Base-by-base conservation (phyloP, 169 alveolate species). In the Cystoisospora suis region DNA sequence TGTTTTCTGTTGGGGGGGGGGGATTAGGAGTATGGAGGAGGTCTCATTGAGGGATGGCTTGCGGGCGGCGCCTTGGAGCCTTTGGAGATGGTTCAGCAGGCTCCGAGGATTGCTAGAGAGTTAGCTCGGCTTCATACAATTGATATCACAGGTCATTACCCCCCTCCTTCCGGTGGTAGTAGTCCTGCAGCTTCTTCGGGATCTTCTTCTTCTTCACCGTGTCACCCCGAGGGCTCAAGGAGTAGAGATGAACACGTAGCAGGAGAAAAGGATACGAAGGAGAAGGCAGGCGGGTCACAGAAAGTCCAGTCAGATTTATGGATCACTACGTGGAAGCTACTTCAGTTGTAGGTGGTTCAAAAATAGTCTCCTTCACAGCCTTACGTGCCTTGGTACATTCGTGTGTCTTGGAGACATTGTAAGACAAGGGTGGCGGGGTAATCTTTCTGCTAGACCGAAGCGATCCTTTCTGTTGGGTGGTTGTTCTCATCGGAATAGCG, bases 71-170 rank as follows among this genome's bases (percentile, higher is more conserved):
- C 47, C 12, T 32, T 72, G 47, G 56, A 40, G 58, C 53, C 38
- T 17, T 3, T 3, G 32, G 58, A 72, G 47, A n/a, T 72, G 6
- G 58, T 38, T 34, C 17, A 38, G 12, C 38, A 40, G 83, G 1
- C 83, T 38, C 34, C 83, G 56, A 40, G 32, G 47, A 72, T 72
- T 72, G 83, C 83, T 0, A 27, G 32, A 27, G 58, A 40, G 32
- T 40, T 72, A 53, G 83, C 83, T 34, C 56, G 58, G 34, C 38
- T 72, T 46, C 83, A 72, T 40, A 53, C 83, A 27, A 72, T 72
- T 17, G 83, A 72, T 17, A 15, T 61, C 42, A 6, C 34, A 29
- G 15, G 6, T 5, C 42, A 61, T 12, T n/a, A 6, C 75, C 40
- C 75, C 27, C 42, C 75, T 6, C 17, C 34, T 15, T 61, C 75